phyloP scores from a whole-genome alignment of 768 basidiomycete species.

The Lyophyllum shimeji region DNA sequence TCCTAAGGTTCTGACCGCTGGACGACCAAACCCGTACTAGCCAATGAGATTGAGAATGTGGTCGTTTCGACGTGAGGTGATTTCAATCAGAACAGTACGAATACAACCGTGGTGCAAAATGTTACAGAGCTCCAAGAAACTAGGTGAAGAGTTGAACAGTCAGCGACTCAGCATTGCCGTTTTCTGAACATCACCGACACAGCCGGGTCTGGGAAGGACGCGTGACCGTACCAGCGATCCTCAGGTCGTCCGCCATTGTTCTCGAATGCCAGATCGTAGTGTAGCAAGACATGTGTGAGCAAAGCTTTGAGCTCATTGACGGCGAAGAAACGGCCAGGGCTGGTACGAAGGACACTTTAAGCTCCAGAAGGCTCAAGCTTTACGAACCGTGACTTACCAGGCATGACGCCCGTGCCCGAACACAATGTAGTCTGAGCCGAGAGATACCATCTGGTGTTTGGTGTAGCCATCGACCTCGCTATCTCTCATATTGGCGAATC shows the following conservation, averaged over 20 bases:
- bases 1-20: too few relatives aligned
- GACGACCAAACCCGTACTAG: too few relatives aligned
- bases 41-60: too few relatives aligned
- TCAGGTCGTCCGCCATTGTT: constrained; percentile 6
- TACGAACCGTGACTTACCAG: constrained; percentile 1
- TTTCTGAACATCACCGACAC: constrained; percentile 16
- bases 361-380: background rate
- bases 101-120: too few relatives aligned
- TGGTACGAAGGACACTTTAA: constrained; percentile 1
- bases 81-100: too few relatives aligned
- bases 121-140: background rate
- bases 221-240: constrained; percentile 9
- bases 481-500: constrained; percentile 32
- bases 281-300: constrained; percentile 33
- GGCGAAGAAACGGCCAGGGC: constrained; percentile 44
- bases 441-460: constrained; percentile 14
- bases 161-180: background rate
- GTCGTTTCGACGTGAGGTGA: too few relatives aligned
- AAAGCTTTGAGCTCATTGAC: constrained; percentile 37
- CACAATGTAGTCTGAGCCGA: constrained; percentile 5
- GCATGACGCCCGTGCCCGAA: constrained; percentile 12
- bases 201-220: constrained; percentile 8
- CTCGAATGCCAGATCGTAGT: constrained; percentile 36
- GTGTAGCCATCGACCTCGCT: constrained; percentile 17
- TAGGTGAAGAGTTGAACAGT: background rate